These are phyloP conservation scores for Syzygium aromaticum DNA, from an alignment of 345 rosid species.

Conservation along the genomic window DNA sequence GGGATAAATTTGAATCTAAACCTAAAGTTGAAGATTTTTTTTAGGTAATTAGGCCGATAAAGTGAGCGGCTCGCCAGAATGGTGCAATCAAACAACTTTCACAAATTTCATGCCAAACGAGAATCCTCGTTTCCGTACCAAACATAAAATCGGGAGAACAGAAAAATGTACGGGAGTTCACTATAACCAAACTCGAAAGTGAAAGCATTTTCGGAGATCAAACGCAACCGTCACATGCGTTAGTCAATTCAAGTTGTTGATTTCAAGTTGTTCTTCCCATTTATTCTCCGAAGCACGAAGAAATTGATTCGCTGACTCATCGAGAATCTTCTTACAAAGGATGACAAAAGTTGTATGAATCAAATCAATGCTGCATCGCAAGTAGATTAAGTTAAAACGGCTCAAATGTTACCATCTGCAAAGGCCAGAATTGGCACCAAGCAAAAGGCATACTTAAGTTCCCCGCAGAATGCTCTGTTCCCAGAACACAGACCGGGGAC, in stretches of 20 bases:
- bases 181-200: background rate
- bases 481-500: background rate
- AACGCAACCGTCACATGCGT: background rate
- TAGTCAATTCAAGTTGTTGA: background rate
- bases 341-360: background rate
- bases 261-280: background rate
- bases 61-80: background rate
- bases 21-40: too few relatives aligned
- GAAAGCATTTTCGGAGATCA: background rate
- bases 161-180: background rate
- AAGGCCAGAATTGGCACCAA: background rate
- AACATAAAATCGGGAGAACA: background rate
- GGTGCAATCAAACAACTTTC: background rate
- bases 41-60: too few relatives aligned
- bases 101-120: background rate
- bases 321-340: background rate
- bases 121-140: background rate
- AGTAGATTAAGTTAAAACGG: background rate
- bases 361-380: background rate
- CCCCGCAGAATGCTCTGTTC: background rate
- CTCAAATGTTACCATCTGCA: background rate
- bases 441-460: background rate
- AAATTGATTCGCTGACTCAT: background rate
- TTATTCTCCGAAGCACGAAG: background rate
- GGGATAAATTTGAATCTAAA: too few relatives aligned